Evolutionary conservation across 768 basidiomycete species (phyloP).

Genomic region (Cyclocybe cylindracea): DNA sequence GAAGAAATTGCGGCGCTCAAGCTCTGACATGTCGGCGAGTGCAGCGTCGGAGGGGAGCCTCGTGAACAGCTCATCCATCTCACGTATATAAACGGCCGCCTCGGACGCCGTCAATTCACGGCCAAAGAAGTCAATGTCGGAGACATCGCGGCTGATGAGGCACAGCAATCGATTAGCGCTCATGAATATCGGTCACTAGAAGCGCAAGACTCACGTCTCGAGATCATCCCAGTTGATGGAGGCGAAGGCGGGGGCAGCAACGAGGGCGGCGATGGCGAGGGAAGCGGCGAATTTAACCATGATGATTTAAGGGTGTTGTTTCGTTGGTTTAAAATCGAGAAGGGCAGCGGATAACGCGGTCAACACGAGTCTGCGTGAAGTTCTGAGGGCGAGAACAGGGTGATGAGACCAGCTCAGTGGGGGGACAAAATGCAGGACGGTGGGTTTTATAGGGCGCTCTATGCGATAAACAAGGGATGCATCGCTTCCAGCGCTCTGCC

Average conservation of each 20-base stretch:
- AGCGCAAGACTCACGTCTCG: neutral
- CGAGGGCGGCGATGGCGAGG: slow-evolving; percentile 1
- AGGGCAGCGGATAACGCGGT: too few relatives aligned
- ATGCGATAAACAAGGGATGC: too few relatives aligned
- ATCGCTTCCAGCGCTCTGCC: too few relatives aligned
- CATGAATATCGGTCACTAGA: neutral
- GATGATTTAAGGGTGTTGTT: neutral
- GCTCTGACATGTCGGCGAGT: neutral
- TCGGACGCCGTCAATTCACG: neutral
- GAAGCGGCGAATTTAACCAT: slow-evolving; percentile 4
- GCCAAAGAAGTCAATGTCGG: neutral
- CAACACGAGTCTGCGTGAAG: too few relatives aligned
- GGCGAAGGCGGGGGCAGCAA: slow-evolving; percentile 3
- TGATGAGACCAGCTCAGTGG: too few relatives aligned
- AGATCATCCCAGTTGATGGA: neutral
- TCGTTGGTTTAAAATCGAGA: too few relatives aligned
- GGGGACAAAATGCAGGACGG: too few relatives aligned
- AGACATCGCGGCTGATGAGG: neutral
- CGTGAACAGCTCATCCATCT: neutral
- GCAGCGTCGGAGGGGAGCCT: neutral
- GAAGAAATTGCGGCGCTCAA: neutral
- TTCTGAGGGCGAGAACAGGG: too few relatives aligned
- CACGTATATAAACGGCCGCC: neutral
- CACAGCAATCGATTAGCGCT: neutral
- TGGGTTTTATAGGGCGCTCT: too few relatives aligned